phyloP scores from a whole-genome alignment of 768 basidiomycete species.

The Boletus tylopilopsis region DNA sequence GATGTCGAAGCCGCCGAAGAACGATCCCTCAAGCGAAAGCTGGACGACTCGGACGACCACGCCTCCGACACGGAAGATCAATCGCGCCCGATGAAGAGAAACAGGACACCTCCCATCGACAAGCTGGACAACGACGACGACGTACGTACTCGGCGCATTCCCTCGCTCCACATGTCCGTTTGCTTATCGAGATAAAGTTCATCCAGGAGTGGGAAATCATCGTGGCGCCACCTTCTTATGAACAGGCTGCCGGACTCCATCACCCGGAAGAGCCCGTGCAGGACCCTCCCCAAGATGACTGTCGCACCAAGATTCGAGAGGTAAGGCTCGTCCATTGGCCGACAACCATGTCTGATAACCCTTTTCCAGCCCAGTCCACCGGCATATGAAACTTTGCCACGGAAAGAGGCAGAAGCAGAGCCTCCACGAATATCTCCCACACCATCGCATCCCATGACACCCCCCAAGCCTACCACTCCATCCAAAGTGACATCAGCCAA shows the following conservation, averaged over 20 bases:
- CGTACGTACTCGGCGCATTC: slow-evolving; percentile 16
- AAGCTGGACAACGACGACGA: slow-evolving; percentile 26
- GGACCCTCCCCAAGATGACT: slow-evolving; percentile 7
- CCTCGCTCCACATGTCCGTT: slow-evolving; percentile 3
- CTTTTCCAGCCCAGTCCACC: slow-evolving; percentile 12
- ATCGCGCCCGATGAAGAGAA: slow-evolving; percentile 32
- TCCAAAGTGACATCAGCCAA: slow-evolving; percentile 11
- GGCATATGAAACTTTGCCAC: background rate
- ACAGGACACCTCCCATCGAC: slow-evolving; percentile 41
- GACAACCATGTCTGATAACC: slow-evolving; percentile 8
- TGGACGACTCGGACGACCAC: slow-evolving; percentile 23
- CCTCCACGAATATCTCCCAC: slow-evolving; percentile 9
- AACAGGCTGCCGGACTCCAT: slow-evolving; percentile 14
- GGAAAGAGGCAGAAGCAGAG: slow-evolving; percentile 9
- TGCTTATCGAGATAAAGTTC: slow-evolving; percentile 21
- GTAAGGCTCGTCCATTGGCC: slow-evolving; percentile 8
- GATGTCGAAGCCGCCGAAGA: slow-evolving; percentile 29
- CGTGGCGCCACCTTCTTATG: slow-evolving; percentile 29
- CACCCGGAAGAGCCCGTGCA: slow-evolving; percentile 9
- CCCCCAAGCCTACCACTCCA: slow-evolving; percentile 10
- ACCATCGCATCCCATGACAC: slow-evolving; percentile 9
- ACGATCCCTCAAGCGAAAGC: slow-evolving; percentile 32
- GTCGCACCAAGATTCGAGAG: slow-evolving; percentile 5
- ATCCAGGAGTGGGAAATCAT: slow-evolving; percentile 32
- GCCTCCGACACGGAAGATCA: slow-evolving; percentile 30